phyloP scores from a whole-genome alignment of 176 grass and related monocot species.

The Carex scoparia region DNA sequence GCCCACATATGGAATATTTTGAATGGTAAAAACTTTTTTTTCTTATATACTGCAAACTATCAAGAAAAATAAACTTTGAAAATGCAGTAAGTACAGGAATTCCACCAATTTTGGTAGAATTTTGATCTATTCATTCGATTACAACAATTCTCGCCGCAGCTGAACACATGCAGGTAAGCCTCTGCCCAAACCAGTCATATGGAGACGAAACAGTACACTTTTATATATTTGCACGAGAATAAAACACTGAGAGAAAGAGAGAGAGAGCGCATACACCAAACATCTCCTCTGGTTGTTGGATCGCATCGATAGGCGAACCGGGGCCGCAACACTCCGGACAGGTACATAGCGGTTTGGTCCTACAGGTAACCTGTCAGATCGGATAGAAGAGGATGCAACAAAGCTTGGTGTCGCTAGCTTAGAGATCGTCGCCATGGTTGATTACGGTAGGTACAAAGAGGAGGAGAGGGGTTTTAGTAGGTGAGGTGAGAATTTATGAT shows the following conservation, averaged over 20 bases:
- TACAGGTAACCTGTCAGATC: conserved; percentile 8
- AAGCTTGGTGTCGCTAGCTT: conserved; percentile 31
- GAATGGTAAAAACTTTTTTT: not conserved
- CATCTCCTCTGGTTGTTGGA: conserved; percentile 15
- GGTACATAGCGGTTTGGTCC: not conserved
- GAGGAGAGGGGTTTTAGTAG: conserved; percentile 9
- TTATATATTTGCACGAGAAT: not conserved
- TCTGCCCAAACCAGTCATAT: not conserved
- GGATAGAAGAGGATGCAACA: conserved; percentile 16
- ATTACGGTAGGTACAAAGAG: not conserved
- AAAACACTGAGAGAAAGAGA: not conserved
- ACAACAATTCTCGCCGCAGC: not conserved
- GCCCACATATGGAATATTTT: not conserved
- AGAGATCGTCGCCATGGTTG: conserved; percentile 45
- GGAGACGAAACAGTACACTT: not conserved
- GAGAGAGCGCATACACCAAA: conserved; percentile 27
- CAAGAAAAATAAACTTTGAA: not conserved
- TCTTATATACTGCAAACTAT: not conserved
- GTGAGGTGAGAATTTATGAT: not conserved
- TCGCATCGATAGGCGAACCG: conserved; percentile 33
- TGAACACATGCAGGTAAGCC: not conserved
- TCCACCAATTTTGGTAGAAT: not conserved
- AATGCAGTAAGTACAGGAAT: not conserved
- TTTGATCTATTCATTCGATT: not conserved
- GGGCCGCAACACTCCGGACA: conserved; percentile 5